These are phyloP conservation scores for Russula compacta DNA, from an alignment of 768 basidiomycete species.

Conservation along the genomic window DNA sequence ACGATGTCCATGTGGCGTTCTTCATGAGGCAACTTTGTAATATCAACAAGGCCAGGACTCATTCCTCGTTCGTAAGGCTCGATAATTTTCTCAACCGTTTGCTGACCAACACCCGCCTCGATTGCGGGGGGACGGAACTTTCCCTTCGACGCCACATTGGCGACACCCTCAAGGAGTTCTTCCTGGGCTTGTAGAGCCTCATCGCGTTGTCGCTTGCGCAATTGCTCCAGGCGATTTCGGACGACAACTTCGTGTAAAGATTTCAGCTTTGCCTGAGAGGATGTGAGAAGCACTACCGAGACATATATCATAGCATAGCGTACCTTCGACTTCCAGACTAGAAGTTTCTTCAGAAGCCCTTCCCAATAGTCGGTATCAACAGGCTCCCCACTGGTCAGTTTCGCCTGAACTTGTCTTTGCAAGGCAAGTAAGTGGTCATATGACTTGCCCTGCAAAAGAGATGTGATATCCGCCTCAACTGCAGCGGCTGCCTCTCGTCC, in stretches of 20 bases:
- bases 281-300: background rate
- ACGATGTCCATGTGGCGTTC: constrained; percentile 78
- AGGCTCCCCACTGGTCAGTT: constrained; percentile 86
- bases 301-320: constrained; percentile 4
- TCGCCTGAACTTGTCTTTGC: constrained; percentile 80
- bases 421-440: constrained; percentile 76
- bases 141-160: constrained; percentile 44
- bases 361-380: constrained; percentile 99
- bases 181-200: constrained; percentile 92
- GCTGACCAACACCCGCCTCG: constrained; percentile 29
- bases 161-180: constrained; percentile 77
- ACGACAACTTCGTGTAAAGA: constrained; percentile 93
- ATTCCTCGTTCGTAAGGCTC: constrained; percentile 80
- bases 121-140: constrained; percentile 33
- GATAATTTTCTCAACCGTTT: constrained; percentile 43
- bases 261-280: constrained; percentile 74
- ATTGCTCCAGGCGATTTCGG: constrained; percentile 89
- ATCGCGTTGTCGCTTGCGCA: constrained; percentile 91
- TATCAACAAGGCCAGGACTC: constrained; percentile 74
- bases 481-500: constrained; percentile 64
- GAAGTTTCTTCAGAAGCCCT: constrained; percentile 75
- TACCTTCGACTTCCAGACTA: constrained; percentile 98
- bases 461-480: constrained; percentile 79
- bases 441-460: constrained; percentile 74
- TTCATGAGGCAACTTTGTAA: constrained; percentile 59